Conservation (phyloP, 495 filamentous ascomycete genomes). For the Aspergillus nidulans region DNA sequence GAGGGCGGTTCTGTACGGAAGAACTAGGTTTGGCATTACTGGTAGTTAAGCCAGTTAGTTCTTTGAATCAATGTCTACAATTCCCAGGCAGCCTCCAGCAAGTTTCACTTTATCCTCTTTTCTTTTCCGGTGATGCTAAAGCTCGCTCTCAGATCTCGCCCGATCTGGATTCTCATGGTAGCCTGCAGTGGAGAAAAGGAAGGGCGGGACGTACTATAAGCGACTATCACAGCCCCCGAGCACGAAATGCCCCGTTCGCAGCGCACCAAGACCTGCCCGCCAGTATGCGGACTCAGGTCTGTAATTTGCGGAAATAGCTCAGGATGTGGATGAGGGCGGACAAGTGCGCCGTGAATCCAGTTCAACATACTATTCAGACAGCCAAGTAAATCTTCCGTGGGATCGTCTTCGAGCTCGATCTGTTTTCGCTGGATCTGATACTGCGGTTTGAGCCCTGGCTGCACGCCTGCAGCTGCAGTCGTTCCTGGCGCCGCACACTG, state of each 20-base stretch:
- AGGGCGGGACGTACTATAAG: conserved; percentile 1
- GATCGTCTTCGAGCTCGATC: conserved; percentile 5
- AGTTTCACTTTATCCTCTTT: no score
- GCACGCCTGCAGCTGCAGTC: neutral
- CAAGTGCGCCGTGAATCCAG: neutral
- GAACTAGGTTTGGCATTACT: conserved; percentile 1
- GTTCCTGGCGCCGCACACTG: neutral
- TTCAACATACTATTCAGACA: neutral
- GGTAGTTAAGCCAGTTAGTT: no score
- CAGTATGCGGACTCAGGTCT: neutral
- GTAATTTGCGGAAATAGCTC: neutral
- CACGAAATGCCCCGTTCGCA: conserved; percentile 7
- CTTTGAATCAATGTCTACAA: no score
- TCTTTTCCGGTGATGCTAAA: no score
- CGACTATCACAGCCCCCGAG: conserved; percentile 6
- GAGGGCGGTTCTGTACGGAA: neutral
- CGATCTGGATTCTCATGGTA: neutral
- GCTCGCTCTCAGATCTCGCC: no score
- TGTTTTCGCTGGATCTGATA: neutral
- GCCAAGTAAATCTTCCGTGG: conserved; percentile 2
- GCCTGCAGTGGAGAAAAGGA: neutral
- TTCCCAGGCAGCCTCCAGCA: no score
- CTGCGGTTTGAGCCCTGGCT: neutral
- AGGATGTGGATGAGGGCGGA: neutral
- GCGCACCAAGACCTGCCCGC: conserved; percentile 2